A percentile compares a stretch with the other conserved stretches of the same genome.
phyloP scores from a whole-genome alignment of 768 basidiomycete genomes.

The Mycena kentingensis region DNA sequence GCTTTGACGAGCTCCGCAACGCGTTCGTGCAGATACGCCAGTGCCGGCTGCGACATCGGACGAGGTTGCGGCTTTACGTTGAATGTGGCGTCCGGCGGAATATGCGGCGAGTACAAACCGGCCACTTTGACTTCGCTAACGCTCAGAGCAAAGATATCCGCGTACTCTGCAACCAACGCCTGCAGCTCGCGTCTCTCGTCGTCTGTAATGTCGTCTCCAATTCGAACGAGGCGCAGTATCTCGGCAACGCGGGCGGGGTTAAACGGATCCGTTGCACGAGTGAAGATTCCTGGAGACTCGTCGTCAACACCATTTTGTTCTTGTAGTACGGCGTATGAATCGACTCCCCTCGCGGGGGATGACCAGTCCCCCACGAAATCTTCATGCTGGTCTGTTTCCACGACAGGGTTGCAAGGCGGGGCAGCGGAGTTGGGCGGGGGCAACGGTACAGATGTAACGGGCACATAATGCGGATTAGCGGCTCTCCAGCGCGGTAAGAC shows the following conservation, averaged over 20 bases:
- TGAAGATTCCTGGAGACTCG: too few species aligned
- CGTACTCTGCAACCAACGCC: constrained; percentile 30
- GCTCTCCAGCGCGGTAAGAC: too few species aligned
- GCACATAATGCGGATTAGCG: too few species aligned
- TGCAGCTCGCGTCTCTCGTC: constrained; percentile 25
- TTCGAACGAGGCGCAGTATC: constrained; percentile 24
- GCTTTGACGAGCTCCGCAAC: constrained; percentile 38
- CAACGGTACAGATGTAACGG: too few species aligned
- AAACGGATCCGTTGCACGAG: constrained; percentile 25
- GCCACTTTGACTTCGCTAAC: constrained; percentile 37
- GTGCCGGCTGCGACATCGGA: constrained; percentile 32
- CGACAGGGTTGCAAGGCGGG: too few species aligned
- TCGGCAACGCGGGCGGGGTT: constrained; percentile 19
- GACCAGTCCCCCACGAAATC: too few species aligned
- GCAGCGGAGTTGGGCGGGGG: too few species aligned
- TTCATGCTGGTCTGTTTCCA: too few species aligned
- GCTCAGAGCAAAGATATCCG: constrained; percentile 41
- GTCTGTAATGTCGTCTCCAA: constrained; percentile 32
- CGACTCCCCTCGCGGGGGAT: too few species aligned
- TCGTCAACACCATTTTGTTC: too few species aligned
- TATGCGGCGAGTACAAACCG: constrained; percentile 32
- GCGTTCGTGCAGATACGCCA: constrained; percentile 29
- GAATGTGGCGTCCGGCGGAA: constrained; percentile 31
- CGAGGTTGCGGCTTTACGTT: constrained; percentile 31
- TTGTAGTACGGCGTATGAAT: too few species aligned